Percentiles rank a stretch among this genome's conserved stretches.
Conservation (phyloP, 345 rosid genomes). For the Sisymbrium irio region DNA sequence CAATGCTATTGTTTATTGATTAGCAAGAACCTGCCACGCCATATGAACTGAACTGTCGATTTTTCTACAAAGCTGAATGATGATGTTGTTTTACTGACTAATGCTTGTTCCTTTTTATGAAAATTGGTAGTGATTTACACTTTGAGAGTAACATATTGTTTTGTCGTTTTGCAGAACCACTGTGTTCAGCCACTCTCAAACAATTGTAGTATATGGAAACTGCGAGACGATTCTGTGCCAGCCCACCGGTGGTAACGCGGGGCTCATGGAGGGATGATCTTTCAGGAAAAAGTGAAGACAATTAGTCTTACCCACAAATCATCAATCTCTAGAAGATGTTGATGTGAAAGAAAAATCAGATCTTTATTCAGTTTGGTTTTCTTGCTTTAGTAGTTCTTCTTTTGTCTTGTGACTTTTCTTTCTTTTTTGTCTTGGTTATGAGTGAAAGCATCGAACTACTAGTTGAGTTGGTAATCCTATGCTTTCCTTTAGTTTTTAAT, state of each 20-base stretch:
- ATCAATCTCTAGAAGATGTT: too few species aligned
- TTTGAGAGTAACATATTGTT: background rate
- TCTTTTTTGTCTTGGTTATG: background rate
- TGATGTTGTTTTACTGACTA: background rate
- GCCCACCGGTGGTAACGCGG: conserved; percentile 53
- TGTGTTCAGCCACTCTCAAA: conserved; percentile 59
- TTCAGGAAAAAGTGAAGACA: too few species aligned
- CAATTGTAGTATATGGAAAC: conserved; percentile 52
- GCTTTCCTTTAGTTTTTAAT: background rate
- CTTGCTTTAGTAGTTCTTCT: too few species aligned
- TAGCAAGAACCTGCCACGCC: too few species aligned
- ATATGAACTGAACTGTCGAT: too few species aligned
- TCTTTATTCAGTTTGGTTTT: too few species aligned
- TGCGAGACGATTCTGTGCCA: conserved; percentile 53
- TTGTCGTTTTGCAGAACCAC: conserved; percentile 7
- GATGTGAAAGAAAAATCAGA: too few species aligned
- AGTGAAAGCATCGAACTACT: background rate
- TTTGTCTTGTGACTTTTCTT: background rate
- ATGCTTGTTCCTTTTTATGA: background rate
- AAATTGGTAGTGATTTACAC: background rate
- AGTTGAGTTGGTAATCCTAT: background rate
- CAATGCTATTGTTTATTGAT: background rate
- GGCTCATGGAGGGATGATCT: conserved; percentile 48
- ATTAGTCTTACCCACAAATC: too few species aligned
- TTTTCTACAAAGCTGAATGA: too few species aligned